Conservation (phyloP, 1,139 yeast genomes). For the Magnusiomyces clavatus region DNA sequence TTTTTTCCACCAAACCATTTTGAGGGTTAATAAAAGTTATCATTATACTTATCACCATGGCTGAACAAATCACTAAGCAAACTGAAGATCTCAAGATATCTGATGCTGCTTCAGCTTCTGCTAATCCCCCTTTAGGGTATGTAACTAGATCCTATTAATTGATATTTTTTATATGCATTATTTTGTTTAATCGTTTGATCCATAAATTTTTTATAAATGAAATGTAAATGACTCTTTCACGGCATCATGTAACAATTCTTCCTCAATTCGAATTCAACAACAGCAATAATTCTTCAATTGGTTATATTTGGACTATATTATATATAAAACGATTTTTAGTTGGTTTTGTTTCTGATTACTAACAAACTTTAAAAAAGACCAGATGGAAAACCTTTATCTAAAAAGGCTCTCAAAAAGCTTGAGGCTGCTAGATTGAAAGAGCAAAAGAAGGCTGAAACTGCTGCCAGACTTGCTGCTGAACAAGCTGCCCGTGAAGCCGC, state of each 20-base stretch:
- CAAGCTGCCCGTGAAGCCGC: conserved; percentile 75
- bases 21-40: conserved; percentile 13
- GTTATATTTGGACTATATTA: no score
- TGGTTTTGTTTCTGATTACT: neutral
- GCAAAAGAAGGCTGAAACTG: conserved; percentile 86
- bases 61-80: conserved; percentile 22
- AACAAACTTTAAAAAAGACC: conserved; percentile 20
- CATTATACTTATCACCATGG: conserved; percentile 13
- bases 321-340: no score
- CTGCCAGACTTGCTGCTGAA: conserved; percentile 79
- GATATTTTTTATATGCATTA: neutral
- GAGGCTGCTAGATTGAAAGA: conserved; percentile 93
- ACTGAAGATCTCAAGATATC: conserved; percentile 21
- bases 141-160: no score
- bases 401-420: conserved; percentile 89
- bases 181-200: neutral
- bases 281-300: no score
- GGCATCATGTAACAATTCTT: no score
- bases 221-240: no score
- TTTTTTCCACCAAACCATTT: conserved; percentile 6
- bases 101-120: conserved; percentile 34
- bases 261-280: no score
- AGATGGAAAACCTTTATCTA: conserved; percentile 92
- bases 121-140: conserved; percentile 20
- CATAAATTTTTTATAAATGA: neutral